Percentiles rank a stretch among this genome's conserved stretches.
Evolutionary conservation across 164 flowering plant species (phyloP).

Genomic region (Warburgia ugandensis): DNA sequence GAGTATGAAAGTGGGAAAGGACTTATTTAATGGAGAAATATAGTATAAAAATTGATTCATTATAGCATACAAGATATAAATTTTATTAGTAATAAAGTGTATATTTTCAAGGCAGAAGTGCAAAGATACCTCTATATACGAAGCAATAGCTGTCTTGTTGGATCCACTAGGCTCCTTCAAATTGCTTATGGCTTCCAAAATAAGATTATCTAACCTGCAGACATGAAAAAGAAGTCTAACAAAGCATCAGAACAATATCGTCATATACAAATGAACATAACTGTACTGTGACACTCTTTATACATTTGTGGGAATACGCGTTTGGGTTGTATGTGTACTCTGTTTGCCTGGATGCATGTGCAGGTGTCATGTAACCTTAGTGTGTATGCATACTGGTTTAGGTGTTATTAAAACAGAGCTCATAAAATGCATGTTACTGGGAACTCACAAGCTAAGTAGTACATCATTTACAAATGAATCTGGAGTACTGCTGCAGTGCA

Average conservation of each 20-base stretch:
- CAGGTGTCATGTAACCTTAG: too few species aligned
- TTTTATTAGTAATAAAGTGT: not conserved
- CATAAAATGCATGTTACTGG: too few species aligned
- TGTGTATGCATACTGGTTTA: too few species aligned
- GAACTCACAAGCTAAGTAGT: too few species aligned
- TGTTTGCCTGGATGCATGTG: too few species aligned
- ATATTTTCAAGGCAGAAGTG: not conserved
- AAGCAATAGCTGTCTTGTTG: slow-evolving; percentile 57
- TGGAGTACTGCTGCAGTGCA: too few species aligned
- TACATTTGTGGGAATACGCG: too few species aligned
- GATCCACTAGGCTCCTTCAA: slow-evolving; percentile 83
- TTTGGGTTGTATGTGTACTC: too few species aligned
- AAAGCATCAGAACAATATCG: not conserved
- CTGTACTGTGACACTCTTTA: not conserved
- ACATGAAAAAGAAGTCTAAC: slow-evolving; percentile 1
- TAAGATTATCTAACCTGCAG: slow-evolving; percentile 60
- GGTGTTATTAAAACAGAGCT: too few species aligned
- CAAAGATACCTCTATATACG: slow-evolving; percentile 57
- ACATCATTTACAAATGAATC: too few species aligned
- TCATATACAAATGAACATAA: not conserved
- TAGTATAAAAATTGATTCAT: not conserved
- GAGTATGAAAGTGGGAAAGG: not conserved
- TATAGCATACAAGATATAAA: too few species aligned
- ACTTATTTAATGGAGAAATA: not conserved
- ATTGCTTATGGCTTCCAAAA: slow-evolving; percentile 61